A percentile compares a stretch with the other conserved stretches of the same genome.
Conservation (phyloP, 2,329 filamentous ascomycete genomes). For the Ascochyta fabae region DNA sequence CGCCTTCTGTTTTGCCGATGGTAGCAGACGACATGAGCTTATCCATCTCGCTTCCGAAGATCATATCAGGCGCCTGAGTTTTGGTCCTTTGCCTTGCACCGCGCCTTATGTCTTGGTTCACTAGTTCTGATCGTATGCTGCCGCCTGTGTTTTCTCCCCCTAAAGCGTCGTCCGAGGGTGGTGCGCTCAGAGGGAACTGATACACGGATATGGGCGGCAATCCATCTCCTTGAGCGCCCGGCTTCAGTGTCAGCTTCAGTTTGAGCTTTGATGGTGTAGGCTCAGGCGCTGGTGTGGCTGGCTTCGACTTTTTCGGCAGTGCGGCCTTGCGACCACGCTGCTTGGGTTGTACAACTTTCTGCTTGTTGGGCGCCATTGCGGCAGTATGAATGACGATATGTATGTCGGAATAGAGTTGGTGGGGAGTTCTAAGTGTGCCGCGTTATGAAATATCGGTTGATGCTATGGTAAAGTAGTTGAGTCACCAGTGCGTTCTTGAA, state of each 20-base stretch:
- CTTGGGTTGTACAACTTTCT: conserved; percentile 4
- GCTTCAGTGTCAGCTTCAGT: conserved; percentile 1
- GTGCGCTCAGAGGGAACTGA: conserved; percentile 2
- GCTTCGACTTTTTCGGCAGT: neutral
- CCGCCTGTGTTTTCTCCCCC: neutral
- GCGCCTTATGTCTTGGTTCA: neutral
- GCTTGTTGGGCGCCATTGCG: conserved; percentile 5
- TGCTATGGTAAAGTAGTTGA: too few species aligned
- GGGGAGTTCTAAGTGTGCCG: too few species aligned
- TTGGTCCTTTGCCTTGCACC: conserved; percentile 1
- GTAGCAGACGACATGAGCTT: conserved; percentile 3
- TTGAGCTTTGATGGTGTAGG: neutral
- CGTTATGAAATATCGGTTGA: too few species aligned
- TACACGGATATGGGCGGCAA: neutral
- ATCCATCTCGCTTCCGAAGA: conserved; percentile 13
- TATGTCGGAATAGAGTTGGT: neutral
- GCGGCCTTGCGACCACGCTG: neutral
- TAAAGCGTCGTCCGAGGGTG: neutral
- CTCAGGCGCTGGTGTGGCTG: neutral
- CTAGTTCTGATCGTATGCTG: too few species aligned
- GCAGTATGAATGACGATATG: neutral
- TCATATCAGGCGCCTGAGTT: neutral
- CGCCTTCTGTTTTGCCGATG: neutral
- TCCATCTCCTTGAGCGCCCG: too few species aligned
- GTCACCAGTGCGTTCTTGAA: neutral